A percentile compares a stretch with the other conserved stretches of the same genome.
These are phyloP conservation scores for Termitomyces sp. DNA, from an alignment of 768 basidiomycete species.

Conservation along the genomic window DNA sequence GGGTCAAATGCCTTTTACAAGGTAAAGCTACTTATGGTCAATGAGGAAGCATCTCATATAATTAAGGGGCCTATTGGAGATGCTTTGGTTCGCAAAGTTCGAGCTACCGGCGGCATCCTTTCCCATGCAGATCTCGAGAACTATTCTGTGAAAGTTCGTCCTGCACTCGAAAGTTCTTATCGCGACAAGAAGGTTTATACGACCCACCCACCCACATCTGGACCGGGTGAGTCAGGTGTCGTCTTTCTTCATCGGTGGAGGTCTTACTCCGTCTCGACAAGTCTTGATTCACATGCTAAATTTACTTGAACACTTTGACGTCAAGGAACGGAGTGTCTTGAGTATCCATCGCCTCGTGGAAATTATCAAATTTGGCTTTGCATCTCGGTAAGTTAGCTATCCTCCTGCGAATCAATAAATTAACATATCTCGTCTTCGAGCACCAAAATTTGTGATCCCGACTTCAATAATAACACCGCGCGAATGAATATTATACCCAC, in stretches of 20 bases:
- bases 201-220: slow-evolving; percentile 80
- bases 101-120: slow-evolving; percentile 75
- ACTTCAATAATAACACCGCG: slow-evolving; percentile 54
- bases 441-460: slow-evolving; percentile 80
- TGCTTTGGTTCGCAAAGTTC: slow-evolving; percentile 69
- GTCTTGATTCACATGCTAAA: slow-evolving; percentile 94
- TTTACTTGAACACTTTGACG: slow-evolving; percentile 72
- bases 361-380: slow-evolving; percentile 72
- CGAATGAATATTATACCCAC: slow-evolving; percentile 65
- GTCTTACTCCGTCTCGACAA: slow-evolving; percentile 15
- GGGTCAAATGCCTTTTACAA: slow-evolving; percentile 85
- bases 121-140: slow-evolving; percentile 68
- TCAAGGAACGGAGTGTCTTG: slow-evolving; percentile 53
- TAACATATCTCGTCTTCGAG: slow-evolving; percentile 33
- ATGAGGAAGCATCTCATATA: slow-evolving; percentile 13
- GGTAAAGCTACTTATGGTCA: slow-evolving; percentile 32
- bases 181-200: slow-evolving; percentile 80
- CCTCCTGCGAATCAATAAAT: background rate
- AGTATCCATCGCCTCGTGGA: slow-evolving; percentile 83
- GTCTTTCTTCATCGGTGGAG: background rate
- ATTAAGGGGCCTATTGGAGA: slow-evolving; percentile 78
- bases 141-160: slow-evolving; percentile 68
- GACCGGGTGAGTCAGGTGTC: slow-evolving; percentile 48
- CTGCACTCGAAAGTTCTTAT: slow-evolving; percentile 78
- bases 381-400: slow-evolving; percentile 36